Evolutionary conservation across 2,329 filamentous ascomycete genomes (phyloP), one percentile per base, ranked within the genome.

Genomic region (Shiraia bambusicola): DNA sequence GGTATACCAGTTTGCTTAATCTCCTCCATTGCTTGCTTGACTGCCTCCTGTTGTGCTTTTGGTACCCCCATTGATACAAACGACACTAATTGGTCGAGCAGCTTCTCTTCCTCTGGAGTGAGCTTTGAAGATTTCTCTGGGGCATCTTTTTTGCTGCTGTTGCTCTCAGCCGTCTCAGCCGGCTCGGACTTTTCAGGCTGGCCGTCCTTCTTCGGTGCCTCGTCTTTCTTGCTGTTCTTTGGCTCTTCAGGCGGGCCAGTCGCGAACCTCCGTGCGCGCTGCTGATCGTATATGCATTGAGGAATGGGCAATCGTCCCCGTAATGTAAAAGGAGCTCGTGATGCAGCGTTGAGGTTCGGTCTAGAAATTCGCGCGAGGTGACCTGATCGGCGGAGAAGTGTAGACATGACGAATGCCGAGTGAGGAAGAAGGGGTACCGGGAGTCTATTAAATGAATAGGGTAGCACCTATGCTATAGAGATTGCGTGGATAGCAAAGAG

Each of bases 1-100:
- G 88, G 87, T 12, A 89, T 80, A 8, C 89, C 89, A 29, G 83
- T 76, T 46, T 76, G 75, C 69, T 83, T 81, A 47, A 92, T 76
- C 19, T 77, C 72, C 47, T 78, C 71, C n/a, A 87, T 69, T 7
- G 83, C 75, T 34, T 79, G 75, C 44, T 82, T 76, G 44, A 90
- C 67, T 15, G 77, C 71, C 36, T 80, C 69, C 28, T 75, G 74
- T 67, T 88, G 82, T n/a, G 76, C 75, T 40, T 76, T 73, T 6
- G 86, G 84, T 42, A 88, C 68, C 36, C 74, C 75, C 46, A 76
- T 73, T 52, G 80, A 79, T 45, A 86, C 68, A 47, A 75, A 74
- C 2, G 65, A 60, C 29, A 87, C 76, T 22, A 82, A 66, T 40
- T 77, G 71, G 45, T 83, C 72, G 34, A 92, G 65, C 34, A 76